Base-by-base conservation (phyloP, 192 early-diverging fungal species). In the Gryganskiella cystojenkinii region DNA sequence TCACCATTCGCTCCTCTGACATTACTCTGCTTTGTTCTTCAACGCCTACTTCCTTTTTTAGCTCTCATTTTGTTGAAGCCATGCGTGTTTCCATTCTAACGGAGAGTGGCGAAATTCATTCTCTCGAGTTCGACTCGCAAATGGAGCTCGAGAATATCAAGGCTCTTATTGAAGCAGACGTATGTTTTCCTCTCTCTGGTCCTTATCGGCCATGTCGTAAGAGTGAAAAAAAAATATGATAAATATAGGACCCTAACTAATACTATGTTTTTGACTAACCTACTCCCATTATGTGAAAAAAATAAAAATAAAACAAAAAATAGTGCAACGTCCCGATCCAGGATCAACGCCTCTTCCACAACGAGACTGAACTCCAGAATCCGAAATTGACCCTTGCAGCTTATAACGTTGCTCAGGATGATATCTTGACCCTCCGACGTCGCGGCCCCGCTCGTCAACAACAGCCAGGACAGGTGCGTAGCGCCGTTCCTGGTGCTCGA, bases 111-210 rank as follows among this genome's bases (percentile, higher is more conserved):
- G 82, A 90, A 30, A 53, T 90, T 37, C 88, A 88, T 64, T 83
- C 81, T 57, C 51, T 93, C 20, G 92, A 92, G 60, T 84, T 92
- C 45, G 90, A 92, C 74, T 84, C 86, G 9, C 87, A 90, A 71
- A 92, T 94, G 87, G 87, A 87, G 45, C 80, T 94, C 31, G 90
- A 91, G 69, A 90, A 92, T 79, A 82, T 96, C 33, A 85, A 88
- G 62, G 95, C 93, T 25, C 84, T 98, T 24, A 83, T 95, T 17
- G 95, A 96, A 80, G 88, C 83, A 20, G 93, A 96, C 80, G 88
- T 90, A 84, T 65, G 35, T n/a, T n/a, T n/a, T n/a, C n/a, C n/a
- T n/a, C n/a, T n/a, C n/a, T n/a, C n/a, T n/a, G n/a, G n/a, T n/a
- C n/a, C n/a, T n/a, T n/a, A n/a, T n/a, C n/a, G n/a, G n/a, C n/a